These are phyloP conservation scores for Apiotrichum montevideense DNA, from an alignment of 1,284 basidiomycete genomes.

Conservation along the genomic window DNA sequence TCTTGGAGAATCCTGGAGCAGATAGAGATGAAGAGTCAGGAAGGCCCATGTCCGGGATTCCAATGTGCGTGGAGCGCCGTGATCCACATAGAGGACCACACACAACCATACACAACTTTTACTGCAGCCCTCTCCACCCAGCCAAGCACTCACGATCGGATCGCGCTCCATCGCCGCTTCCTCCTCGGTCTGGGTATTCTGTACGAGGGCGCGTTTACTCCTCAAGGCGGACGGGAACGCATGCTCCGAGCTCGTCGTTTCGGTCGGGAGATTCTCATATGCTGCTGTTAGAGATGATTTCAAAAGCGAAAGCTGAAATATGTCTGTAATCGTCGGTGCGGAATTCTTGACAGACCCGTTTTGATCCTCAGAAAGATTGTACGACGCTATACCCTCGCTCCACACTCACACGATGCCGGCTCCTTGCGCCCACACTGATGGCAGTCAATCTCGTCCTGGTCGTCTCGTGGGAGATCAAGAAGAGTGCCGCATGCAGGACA, in stretches of 20 bases:
- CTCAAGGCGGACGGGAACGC: constrained; percentile 87
- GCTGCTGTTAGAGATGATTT: constrained; percentile 51
- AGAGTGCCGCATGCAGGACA: constrained; percentile 88
- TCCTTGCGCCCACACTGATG: constrained; percentile 83
- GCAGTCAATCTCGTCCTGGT: constrained; percentile 70
- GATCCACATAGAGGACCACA: too few species aligned
- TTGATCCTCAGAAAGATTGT: too few species aligned
- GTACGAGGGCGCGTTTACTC: constrained; percentile 79
- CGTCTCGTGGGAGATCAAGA: constrained; percentile 74
- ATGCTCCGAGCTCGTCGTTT: constrained; percentile 82
- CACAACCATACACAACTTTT: too few species aligned
- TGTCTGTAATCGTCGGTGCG: too few species aligned
- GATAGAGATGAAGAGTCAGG: not conserved
- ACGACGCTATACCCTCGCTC: too few species aligned
- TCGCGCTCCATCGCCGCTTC: constrained; percentile 67
- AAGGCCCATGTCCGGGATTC: too few species aligned
- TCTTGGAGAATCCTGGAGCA: not conserved
- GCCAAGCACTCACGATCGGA: constrained; percentile 46
- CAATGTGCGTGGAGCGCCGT: too few species aligned
- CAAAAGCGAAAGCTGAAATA: too few species aligned
- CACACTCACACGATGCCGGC: constrained; percentile 70
- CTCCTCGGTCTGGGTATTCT: constrained; percentile 71
- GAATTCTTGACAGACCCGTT: too few species aligned
- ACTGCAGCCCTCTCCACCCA: too few species aligned
- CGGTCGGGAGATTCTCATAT: constrained; percentile 86